Percentiles rank a stretch among this genome's conserved stretches.
These are phyloP conservation scores for Aegle marmelos DNA, from an alignment of 345 rosid genomes.

Conservation along the genomic window DNA sequence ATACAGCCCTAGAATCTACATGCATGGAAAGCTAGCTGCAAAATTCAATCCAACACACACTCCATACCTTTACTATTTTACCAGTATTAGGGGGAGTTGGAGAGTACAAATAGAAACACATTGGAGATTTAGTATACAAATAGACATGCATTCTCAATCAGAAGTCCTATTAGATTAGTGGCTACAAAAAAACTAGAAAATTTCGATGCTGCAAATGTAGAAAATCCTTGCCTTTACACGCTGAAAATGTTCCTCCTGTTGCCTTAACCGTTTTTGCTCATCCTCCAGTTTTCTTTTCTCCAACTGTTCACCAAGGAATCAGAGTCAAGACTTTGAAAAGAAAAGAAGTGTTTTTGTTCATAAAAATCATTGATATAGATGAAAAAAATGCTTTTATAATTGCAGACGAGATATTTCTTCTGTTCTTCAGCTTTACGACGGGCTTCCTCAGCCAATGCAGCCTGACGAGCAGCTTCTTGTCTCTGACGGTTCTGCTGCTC, in stretches of 20 bases:
- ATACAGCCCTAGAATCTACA: not conserved
- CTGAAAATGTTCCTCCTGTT: constrained; percentile 84
- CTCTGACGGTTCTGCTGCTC: constrained; percentile 90
- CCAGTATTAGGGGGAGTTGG: not conserved
- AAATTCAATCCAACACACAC: not conserved
- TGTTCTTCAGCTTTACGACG: constrained; percentile 98
- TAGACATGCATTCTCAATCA: not conserved
- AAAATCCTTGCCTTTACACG: constrained; percentile 69
- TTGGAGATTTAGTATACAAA: not conserved
- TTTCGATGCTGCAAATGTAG: not conserved
- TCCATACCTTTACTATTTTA: not conserved
- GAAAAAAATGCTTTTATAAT: constrained; percentile 8
- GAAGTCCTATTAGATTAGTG: not conserved
- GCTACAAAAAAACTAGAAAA: not conserved
- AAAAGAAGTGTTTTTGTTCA: not conserved
- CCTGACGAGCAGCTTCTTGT: constrained; percentile 91
- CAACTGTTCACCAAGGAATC: constrained; percentile 49
- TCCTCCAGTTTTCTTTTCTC: constrained; percentile 95
- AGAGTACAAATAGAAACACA: not conserved
- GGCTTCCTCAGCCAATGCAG: constrained; percentile 96
- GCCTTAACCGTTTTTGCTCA: constrained; percentile 75
- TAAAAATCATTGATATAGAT: not conserved
- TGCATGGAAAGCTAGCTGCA: not conserved
- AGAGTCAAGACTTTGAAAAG: constrained; percentile 4
- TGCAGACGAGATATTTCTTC: constrained; percentile 75